Evolutionary conservation across 2,329 filamentous ascomycete species (phyloP).

Genomic region (Penicillium psychrosexuale): DNA sequence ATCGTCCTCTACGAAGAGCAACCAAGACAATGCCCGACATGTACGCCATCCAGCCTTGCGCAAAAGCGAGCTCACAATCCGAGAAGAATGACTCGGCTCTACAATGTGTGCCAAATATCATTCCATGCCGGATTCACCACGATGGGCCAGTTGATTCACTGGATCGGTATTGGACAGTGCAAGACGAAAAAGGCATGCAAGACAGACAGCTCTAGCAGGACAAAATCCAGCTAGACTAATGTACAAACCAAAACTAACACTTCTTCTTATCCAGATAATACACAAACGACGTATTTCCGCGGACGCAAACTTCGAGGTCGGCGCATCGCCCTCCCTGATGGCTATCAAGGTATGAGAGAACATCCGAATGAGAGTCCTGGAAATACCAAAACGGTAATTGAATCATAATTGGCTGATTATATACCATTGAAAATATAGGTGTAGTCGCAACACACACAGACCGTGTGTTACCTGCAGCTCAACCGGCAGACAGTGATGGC

Average conservation of each 20-base stretch:
- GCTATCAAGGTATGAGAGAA: slow-evolving; percentile 56
- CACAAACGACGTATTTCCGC: slow-evolving; percentile 65
- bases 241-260: neutral
- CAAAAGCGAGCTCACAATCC: slow-evolving; percentile 20
- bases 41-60: slow-evolving; percentile 35
- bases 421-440: slow-evolving; percentile 42
- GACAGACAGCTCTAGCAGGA: neutral
- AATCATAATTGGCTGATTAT: neutral
- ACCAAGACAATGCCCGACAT: slow-evolving; percentile 27
- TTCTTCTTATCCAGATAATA: slow-evolving; percentile 22
- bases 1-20: neutral
- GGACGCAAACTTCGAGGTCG: slow-evolving; percentile 75
- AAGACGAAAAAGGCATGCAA: slow-evolving; percentile 42
- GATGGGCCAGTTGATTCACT: slow-evolving; percentile 66
- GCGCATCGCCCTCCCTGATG: slow-evolving; percentile 63
- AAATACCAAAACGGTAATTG: neutral
- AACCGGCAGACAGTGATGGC: slow-evolving; percentile 40
- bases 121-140: slow-evolving; percentile 78
- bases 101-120: slow-evolving; percentile 63
- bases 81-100: slow-evolving; percentile 18
- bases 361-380: neutral
- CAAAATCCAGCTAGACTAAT: neutral
- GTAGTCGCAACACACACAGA: slow-evolving; percentile 56
- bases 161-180: slow-evolving; percentile 64
- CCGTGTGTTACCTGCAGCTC: slow-evolving; percentile 25